Base-by-base conservation (phyloP, 768 basidiomycete species). In the Stropharia rugosoannulata region DNA sequence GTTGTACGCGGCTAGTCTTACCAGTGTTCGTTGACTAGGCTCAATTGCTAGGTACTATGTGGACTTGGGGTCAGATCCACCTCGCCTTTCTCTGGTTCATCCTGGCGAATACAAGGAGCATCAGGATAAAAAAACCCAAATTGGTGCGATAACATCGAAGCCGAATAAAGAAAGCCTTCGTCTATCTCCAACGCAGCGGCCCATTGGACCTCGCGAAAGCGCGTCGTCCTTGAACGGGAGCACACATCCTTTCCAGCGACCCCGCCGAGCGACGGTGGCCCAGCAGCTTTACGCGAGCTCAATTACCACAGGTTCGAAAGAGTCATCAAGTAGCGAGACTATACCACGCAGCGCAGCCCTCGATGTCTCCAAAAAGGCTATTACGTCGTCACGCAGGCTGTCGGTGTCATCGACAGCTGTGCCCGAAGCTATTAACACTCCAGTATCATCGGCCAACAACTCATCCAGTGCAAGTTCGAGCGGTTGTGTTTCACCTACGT, bases 241-340 rank as follows among this genome's bases (percentile, higher is more conserved):
- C 19, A 18, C 49, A 15, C 59, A 52, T 27, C 46, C 60, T 43
- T 41, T 55, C 3, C 53, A 59, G 39, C 43, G 62, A 12, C 49
- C 57, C 9, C 58, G 64, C 50, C 62, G 64, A 15, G 58, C 59
- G 15, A 65, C 64, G 9, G 63, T 61, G n/a, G 67, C 65, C 7
- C 67, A 68, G 47, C 65, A 63, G 39, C 38, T 66, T 16, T 68
- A 68, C 42, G 65, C 67, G 13, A 68, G 65, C 40, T 62, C 63
- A 19, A 46, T 65, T 25, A 13, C 45, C 15, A 25, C 38, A 22
- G 37, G 43, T 39, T 40, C 50, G 15, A 53, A 44, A 35, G 42
- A 50, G 15, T 32, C 55, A 44, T 22, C 38, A 10, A 36, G 37
- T 15, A 46, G 44, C 44, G 39, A 40, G 5, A 32, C 46, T 6